phyloP scores from a whole-genome alignment of 306 rosid genomes.

The Begonia fuchsioides region DNA sequence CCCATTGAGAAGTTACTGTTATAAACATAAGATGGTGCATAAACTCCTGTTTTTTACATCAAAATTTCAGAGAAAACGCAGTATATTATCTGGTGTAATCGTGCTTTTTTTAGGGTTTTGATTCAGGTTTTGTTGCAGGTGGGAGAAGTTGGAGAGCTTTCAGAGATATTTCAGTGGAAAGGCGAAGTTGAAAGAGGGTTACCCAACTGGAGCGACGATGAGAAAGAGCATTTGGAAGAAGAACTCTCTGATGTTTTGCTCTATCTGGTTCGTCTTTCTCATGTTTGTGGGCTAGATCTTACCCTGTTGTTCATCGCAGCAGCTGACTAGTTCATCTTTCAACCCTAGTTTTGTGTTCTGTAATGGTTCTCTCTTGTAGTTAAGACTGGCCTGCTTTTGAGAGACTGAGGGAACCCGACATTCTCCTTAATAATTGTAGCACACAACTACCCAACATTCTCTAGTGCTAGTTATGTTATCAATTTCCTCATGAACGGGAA shows the following conservation, averaged over 20 bases:
- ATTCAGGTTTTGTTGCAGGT: conserved; percentile 20
- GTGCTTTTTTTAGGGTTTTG: too few species aligned
- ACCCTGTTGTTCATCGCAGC: conserved; percentile 19
- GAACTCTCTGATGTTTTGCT: conserved; percentile 70
- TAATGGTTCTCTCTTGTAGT: neutral
- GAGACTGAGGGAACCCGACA: too few species aligned
- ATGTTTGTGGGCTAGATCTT: conserved; percentile 64
- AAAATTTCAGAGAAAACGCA: too few species aligned
- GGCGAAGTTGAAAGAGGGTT: conserved; percentile 74
- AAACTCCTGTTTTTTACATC: too few species aligned
- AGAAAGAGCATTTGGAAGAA: conserved; percentile 61
- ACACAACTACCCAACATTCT: too few species aligned
- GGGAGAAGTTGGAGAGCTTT: conserved; percentile 62
- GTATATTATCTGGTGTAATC: too few species aligned
- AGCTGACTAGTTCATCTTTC: neutral
- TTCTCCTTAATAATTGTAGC: too few species aligned
- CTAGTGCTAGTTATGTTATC: too few species aligned
- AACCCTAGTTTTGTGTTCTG: neutral
- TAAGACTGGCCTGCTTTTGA: neutral
- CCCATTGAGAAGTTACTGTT: too few species aligned
- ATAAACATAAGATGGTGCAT: too few species aligned
- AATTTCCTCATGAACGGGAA: too few species aligned
- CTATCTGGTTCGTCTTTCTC: conserved; percentile 51
- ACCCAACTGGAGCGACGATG: conserved; percentile 62
- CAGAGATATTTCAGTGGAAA: conserved; percentile 38